Conservation (phyloP, 2,329 filamentous ascomycete species). For the Pezizomycotina sp. region DNA sequence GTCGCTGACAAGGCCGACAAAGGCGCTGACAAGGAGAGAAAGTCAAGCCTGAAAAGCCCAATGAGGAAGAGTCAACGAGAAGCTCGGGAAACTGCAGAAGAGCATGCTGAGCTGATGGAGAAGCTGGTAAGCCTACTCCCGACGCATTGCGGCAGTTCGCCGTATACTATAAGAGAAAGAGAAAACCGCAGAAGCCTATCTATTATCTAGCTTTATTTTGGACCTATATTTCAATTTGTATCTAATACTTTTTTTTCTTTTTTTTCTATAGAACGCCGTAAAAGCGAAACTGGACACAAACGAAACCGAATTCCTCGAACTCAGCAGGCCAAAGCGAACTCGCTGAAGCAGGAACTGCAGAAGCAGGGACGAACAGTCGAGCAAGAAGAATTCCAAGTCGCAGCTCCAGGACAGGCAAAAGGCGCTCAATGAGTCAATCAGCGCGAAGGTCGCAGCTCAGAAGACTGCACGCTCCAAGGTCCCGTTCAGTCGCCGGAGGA, state of each 20-base stretch:
- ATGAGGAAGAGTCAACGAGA: conserved; percentile 69
- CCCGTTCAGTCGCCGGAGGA: conserved; percentile 71
- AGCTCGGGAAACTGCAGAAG: conserved; percentile 71
- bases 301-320: conserved; percentile 46
- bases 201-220: too few species aligned
- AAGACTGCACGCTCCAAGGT: conserved; percentile 70
- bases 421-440: conserved; percentile 74
- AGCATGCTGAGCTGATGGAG: conserved; percentile 60
- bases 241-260: conserved; percentile 12
- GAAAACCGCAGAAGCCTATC: too few species aligned
- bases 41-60: conserved; percentile 65
- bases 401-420: conserved; percentile 79
- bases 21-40: conserved; percentile 26
- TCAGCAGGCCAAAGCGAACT: conserved; percentile 65
- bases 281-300: conserved; percentile 78
- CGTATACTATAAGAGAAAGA: too few species aligned
- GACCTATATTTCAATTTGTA: too few species aligned
- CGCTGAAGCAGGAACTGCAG: too few species aligned
- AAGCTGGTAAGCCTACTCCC: conserved; percentile 38
- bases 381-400: conserved; percentile 65
- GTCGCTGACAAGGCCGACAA: conserved; percentile 30
- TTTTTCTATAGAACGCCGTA: conserved; percentile 53
- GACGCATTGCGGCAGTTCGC: too few species aligned
- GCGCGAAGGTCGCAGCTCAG: conserved; percentile 68
- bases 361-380: conserved; percentile 71